A percentile compares a stretch with the other conserved stretches of the same genome.
Conservation (phyloP, 495 filamentous ascomycete genomes). For the Neurospora tetraspora region DNA sequence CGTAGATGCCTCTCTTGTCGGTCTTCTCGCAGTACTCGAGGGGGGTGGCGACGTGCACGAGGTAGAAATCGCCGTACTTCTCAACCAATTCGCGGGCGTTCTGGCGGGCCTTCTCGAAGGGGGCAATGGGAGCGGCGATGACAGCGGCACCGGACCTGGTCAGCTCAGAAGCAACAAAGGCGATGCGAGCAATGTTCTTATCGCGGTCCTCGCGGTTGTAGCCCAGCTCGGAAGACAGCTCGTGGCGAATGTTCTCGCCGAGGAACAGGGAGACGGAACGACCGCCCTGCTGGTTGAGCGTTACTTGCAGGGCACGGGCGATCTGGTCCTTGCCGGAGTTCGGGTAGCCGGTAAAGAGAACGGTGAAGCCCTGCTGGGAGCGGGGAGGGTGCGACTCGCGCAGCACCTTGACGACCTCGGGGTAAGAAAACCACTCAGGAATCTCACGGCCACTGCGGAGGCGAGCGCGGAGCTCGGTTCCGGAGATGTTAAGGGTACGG, state of each 20-base stretch:
- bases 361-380: conserved; percentile 85
- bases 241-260: conserved; percentile 87
- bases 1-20: conserved; percentile 88
- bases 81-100: conserved; percentile 75
- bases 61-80: conserved; percentile 82
- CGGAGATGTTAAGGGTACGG: conserved; percentile 92
- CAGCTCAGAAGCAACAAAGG: conserved; percentile 90
- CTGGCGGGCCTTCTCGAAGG: conserved; percentile 67
- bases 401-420: conserved; percentile 93
- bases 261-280: conserved; percentile 87
- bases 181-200: conserved; percentile 92
- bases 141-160: conserved; percentile 89
- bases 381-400: conserved; percentile 89
- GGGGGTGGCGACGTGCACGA: conserved; percentile 88
- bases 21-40: conserved; percentile 90
- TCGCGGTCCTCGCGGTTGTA: conserved; percentile 90
- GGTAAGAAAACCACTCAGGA: conserved; percentile 99
- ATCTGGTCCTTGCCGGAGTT: conserved; percentile 97
- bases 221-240: conserved; percentile 89
- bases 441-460: conserved; percentile 86
- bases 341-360: conserved; percentile 94
- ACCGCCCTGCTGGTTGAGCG: conserved; percentile 95
- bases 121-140: conserved; percentile 95
- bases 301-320: conserved; percentile 90
- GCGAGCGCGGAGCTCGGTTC: conserved; percentile 85